These are phyloP conservation scores for Penicillium olsonii DNA, from an alignment of 2,329 filamentous ascomycete genomes.

Conservation along the genomic window DNA sequence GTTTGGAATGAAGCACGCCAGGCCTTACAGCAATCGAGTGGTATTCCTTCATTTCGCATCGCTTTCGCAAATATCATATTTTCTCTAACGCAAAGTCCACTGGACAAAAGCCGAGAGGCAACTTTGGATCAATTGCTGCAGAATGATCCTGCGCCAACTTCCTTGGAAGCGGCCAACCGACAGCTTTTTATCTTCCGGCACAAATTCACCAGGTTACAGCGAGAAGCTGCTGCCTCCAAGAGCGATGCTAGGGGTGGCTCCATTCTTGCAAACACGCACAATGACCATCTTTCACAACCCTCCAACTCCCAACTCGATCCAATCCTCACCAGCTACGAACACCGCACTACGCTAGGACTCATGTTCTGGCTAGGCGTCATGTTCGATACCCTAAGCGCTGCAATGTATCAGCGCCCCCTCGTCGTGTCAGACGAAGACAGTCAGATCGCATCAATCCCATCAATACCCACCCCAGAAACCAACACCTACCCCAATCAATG, in stretches of 20 bases:
- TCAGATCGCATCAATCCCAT: slow-evolving; percentile 30
- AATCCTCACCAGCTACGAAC: slow-evolving; percentile 24
- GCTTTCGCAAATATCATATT: slow-evolving; percentile 50
- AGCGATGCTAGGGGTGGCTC: too few relatives aligned
- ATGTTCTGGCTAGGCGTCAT: slow-evolving; percentile 62
- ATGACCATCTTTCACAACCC: background rate
- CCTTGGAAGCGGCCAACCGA: slow-evolving; percentile 43
- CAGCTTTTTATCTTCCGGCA: slow-evolving; percentile 37
- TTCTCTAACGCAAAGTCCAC: slow-evolving; percentile 46
- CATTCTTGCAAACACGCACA: background rate
- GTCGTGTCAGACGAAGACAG: slow-evolving; percentile 51
- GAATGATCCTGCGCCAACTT: slow-evolving; percentile 34
- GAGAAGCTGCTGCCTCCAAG: slow-evolving; percentile 6
- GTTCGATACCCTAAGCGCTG: slow-evolving; percentile 60
- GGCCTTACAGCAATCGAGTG: slow-evolving; percentile 39
- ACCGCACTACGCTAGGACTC: slow-evolving; percentile 53
- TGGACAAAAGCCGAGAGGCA: slow-evolving; percentile 24
- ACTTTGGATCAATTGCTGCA: slow-evolving; percentile 23
- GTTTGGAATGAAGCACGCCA: slow-evolving; percentile 47
- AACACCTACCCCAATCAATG: slow-evolving; percentile 14
- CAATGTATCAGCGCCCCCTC: slow-evolving; percentile 52
- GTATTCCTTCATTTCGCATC: slow-evolving; percentile 49
- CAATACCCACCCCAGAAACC: background rate
- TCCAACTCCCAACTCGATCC: slow-evolving; percentile 10
- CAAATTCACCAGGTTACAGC: slow-evolving; percentile 21